Evolutionary conservation across 305 asterid genomes (phyloP), one percentile per base, ranked within the genome.

Genomic region (Stenogyne calaminthoides): DNA sequence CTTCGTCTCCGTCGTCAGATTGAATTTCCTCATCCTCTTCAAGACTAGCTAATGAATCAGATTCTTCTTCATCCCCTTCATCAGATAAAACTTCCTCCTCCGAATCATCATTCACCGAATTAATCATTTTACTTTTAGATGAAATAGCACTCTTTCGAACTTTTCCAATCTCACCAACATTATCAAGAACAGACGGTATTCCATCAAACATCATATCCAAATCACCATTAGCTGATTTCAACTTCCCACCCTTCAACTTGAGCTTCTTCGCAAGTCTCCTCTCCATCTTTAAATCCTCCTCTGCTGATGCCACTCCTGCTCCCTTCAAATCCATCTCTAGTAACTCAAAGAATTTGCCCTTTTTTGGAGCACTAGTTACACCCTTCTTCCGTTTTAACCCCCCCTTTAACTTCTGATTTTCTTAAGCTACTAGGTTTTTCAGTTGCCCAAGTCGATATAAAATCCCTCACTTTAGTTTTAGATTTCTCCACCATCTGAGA

Each of bases 191-290:
- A 20, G 96, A 83, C 42, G 93, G 86, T 69, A 88, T 84, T 52
- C 91, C 96, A 56, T 83, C 85, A 27, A 91, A 82, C 75, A 93
- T 78, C 77, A 49, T 60, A 57, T 81, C 84, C 14, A 88, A 18
- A 60, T 83, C 97, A 83, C 89, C 96, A 70, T 78, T 81, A n/a
- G 82, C 86, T 57, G 88, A 81, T 67, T 65, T 74, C 81, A 93
- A 71, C 69, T 79, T 80, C 75, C 92, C 96, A 66, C 80, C 80
- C 78, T 89, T 91, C 80, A 89, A 80, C 84, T 85, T 93, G 65
- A 89, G 96, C 81, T 82, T 94, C 91, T 90, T 86, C 0, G 93
- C 95, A 18, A 91, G 92, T 81, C 84, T 87, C 80, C 75, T 87
- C 86, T 94, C 96, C 37, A 84, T 76, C 77, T 40, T 80, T 82